phyloP scores from a whole-genome alignment of 2,329 filamentous ascomycete species.

The Penicillium digitatum region DNA sequence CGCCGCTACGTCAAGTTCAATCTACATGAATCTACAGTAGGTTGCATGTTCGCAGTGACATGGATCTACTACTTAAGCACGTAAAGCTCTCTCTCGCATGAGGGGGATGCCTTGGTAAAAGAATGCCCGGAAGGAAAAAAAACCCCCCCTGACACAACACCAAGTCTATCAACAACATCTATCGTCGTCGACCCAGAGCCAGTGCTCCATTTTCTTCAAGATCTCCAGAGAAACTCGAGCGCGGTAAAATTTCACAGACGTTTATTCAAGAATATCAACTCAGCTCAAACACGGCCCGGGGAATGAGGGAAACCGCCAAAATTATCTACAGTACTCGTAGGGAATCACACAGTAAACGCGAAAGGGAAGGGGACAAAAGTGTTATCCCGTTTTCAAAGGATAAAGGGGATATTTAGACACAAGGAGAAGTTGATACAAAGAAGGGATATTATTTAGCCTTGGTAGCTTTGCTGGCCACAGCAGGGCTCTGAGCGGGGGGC shows the following conservation, averaged over 20 bases:
- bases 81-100: background rate
- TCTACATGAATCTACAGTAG: background rate
- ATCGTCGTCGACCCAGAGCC: background rate
- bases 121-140: background rate
- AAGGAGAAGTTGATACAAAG: slow-evolving; percentile 18
- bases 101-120: background rate
- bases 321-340: slow-evolving; percentile 9
- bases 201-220: background rate
- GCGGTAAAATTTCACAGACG: background rate
- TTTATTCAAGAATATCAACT: slow-evolving; percentile 4
- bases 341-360: slow-evolving; percentile 6
- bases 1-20: slow-evolving; percentile 15
- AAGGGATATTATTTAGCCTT: slow-evolving; percentile 28
- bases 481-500: slow-evolving; percentile 48
- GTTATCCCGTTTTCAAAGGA: background rate
- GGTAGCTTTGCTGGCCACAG: slow-evolving; percentile 35
- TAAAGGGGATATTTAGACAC: slow-evolving; percentile 19
- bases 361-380: slow-evolving; percentile 3
- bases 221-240: background rate
- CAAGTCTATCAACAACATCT: background rate
- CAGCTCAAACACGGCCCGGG: background rate
- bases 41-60: background rate
- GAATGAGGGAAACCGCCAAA: background rate
- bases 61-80: background rate
- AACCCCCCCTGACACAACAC: background rate